phyloP scores from a whole-genome alignment of 805 yeast species.

The Schizosaccharomyces osmophilus region DNA sequence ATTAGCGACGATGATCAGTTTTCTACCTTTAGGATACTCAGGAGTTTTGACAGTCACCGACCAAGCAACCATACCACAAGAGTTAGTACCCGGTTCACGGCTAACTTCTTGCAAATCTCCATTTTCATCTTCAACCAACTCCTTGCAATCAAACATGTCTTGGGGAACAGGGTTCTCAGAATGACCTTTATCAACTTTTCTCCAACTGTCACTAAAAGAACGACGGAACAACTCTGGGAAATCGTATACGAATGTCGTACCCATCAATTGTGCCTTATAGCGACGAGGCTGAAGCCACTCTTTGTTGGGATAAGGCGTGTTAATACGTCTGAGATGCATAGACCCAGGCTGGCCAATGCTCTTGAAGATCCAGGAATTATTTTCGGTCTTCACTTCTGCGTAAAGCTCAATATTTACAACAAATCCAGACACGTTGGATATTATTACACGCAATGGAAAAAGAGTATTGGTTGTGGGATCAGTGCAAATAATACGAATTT shows the following conservation, averaged over 20 bases:
- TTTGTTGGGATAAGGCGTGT: constrained; percentile 91
- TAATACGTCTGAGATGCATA: constrained; percentile 89
- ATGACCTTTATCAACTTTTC: constrained; percentile 12
- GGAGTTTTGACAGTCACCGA: constrained; percentile 76
- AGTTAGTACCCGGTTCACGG: constrained; percentile 91
- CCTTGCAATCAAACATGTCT: constrained; percentile 54
- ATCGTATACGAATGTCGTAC: constrained; percentile 92
- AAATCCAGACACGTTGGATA: constrained; percentile 88
- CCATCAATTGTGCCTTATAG: constrained; percentile 93
- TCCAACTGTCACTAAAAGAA: constrained; percentile 71
- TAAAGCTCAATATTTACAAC: constrained; percentile 89
- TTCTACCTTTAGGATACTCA: constrained; percentile 91
- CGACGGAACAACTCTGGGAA: constrained; percentile 97
- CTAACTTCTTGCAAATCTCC: constrained; percentile 63
- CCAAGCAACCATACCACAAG: constrained; percentile 95
- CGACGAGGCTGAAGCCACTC: constrained; percentile 97
- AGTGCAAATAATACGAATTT: constrained; percentile 82
- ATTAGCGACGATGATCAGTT: constrained; percentile 76
- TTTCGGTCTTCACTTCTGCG: constrained; percentile 74
- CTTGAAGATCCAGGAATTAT: constrained; percentile 81
- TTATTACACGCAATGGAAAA: constrained; percentile 88
- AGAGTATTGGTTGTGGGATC: constrained; percentile 72
- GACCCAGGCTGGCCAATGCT: constrained; percentile 80
- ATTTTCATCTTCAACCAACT: constrained; percentile 64
- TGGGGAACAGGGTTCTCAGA: constrained; percentile 25